Evolutionary conservation across 2,329 filamentous ascomycete genomes (phyloP), one percentile per base, ranked within the genome.

Genomic region (Taxawa tesnikishii): DNA sequence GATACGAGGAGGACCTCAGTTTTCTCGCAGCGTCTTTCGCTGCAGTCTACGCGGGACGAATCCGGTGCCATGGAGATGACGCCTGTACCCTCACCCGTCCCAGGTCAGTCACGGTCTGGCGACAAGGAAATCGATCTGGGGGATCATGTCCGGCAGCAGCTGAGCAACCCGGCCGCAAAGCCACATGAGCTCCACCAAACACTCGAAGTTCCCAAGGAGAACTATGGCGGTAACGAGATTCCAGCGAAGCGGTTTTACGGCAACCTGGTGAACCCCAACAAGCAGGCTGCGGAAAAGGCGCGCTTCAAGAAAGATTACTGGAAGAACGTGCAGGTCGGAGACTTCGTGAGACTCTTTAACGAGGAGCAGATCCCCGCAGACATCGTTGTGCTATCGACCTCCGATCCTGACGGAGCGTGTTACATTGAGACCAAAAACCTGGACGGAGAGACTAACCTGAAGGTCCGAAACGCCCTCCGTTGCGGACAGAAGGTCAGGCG

Each of bases 371-470:
- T 98, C 15, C 92, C 90, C 2, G 88, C 90, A 29, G 90, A 98
- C 56, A 67, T 98, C 28, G 79, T 96, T 29, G 81, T 98, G 26
- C 62, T 98, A 15, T 83, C 90, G 3, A 96, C 90, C 0, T 94
- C 90, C 3, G 90, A 96, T 46, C 71, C 80, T 1, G 90, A 98
- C 46, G 90, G 90, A 31, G 83, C 83, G 23, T 98, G 90, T 58
- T 98, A 94, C 47, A 81, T 98, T 14, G 90, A 98, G 59, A 98
- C 90, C 3, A 98, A 96, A 65, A 96, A 94, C 53, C 55, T 98
- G 63, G 90, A 98, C 49, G 90, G 90, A 31, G 90, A 98, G 60
- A 98, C 90, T 3, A 98, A 98, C 48, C 63, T 98, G 40, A 98
- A 98, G 58, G 85, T 94, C 39, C 80, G 90, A 37, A 83, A 88